Percentiles rank a stretch among this genome's conserved stretches.
Evolutionary conservation across 2,329 filamentous ascomycete genomes (phyloP).

Genomic region (Alternaria infectoria): DNA sequence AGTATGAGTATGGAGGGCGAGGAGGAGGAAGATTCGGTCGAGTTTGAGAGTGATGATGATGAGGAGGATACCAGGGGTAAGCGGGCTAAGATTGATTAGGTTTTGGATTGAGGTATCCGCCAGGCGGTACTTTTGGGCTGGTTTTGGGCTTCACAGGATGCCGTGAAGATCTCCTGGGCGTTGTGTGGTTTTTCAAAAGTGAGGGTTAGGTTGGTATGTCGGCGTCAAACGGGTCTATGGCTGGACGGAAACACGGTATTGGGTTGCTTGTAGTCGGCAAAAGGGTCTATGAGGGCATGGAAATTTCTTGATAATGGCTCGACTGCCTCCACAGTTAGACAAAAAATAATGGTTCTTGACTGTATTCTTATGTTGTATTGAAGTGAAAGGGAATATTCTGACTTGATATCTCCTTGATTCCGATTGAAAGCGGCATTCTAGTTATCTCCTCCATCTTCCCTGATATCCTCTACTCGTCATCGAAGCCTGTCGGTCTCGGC

Average conservation of each 20-base stretch:
- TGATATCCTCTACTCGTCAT: slow-evolving; percentile 44
- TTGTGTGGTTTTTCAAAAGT: not conserved
- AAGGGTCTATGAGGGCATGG: not conserved
- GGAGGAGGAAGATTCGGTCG: slow-evolving; percentile 9
- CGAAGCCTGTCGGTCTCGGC: slow-evolving; percentile 54
- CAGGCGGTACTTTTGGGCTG: not conserved
- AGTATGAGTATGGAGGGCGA: slow-evolving; percentile 8
- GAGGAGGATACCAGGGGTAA: not conserved
- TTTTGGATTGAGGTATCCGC: not conserved
- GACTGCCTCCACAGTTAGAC: not conserved
- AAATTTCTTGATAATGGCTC: not conserved
- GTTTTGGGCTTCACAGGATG: not conserved
- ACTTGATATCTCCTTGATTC: not conserved
- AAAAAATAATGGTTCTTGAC: slow-evolving; percentile 8
- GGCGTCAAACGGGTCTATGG: slow-evolving; percentile 1
- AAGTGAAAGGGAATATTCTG: not conserved
- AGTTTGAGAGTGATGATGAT: slow-evolving; percentile 12
- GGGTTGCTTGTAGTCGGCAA: not conserved
- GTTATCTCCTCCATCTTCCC: not conserved
- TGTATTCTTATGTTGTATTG: not conserved
- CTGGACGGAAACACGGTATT: not conserved
- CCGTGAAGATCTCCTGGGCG: not conserved
- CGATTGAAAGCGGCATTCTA: not conserved
- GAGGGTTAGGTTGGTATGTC: not conserved
- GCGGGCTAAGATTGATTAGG: slow-evolving; percentile 1